Conservation (phyloP, 2,329 filamentous ascomycete species). For the Botrytis paeoniae region DNA sequence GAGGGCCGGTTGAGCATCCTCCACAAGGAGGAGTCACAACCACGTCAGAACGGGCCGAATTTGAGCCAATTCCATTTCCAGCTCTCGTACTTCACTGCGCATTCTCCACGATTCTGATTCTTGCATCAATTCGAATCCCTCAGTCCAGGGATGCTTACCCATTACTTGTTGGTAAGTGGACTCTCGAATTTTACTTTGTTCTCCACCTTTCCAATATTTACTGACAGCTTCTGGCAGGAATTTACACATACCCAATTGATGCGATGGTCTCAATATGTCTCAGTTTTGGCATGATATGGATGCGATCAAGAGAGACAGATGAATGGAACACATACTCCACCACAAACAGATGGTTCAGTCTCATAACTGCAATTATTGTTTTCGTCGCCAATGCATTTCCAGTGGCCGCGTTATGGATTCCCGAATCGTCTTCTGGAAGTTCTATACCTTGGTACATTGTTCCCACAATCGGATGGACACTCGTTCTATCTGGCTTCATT, state of each 20-base stretch:
- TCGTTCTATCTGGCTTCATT: not conserved
- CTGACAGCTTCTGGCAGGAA: conserved; percentile 32
- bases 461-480: conserved; percentile 18
- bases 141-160: conserved; percentile 16
- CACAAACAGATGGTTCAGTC: conserved; percentile 12
- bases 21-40: conserved; percentile 34
- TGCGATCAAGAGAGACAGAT: not conserved
- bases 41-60: not conserved
- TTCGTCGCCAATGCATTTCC: conserved; percentile 14
- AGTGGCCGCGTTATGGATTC: conserved; percentile 8
- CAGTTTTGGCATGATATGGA: conserved; percentile 12
- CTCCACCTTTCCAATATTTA: conserved; percentile 16
- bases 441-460: conserved; percentile 17
- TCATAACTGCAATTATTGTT: conserved; percentile 13
- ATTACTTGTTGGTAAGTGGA: conserved; percentile 14
- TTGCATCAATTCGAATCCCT: conserved; percentile 17
- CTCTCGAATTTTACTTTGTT: not conserved
- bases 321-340: conserved; percentile 11
- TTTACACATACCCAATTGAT: conserved; percentile 44
- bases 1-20: conserved; percentile 29
- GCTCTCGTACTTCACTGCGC: conserved; percentile 30
- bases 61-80: conserved; percentile 13
- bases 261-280: conserved; percentile 34
- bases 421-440: not conserved
- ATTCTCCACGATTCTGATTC: conserved; percentile 23